Conservation (phyloP, 129 eudicot species). For the Lonicera japonica region DNA sequence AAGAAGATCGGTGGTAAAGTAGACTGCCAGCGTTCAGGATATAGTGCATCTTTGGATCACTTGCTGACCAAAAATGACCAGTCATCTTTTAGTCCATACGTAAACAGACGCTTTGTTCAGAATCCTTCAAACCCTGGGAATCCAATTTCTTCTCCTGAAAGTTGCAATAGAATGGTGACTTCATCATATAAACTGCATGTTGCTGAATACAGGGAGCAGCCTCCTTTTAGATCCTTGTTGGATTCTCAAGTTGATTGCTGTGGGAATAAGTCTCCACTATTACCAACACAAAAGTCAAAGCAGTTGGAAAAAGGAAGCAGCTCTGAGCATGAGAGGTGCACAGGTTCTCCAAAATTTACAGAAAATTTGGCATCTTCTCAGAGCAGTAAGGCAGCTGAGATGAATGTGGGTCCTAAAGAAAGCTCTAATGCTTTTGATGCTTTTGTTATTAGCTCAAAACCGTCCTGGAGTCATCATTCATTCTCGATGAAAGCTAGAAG, state of each 20-base stretch:
- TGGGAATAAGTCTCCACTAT: too few relatives aligned
- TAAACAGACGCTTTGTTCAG: constrained; percentile 8
- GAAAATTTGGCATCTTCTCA: too few relatives aligned
- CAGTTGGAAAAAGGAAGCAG: constrained; percentile 10
- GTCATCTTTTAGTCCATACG: constrained; percentile 8
- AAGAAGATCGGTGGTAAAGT: constrained; percentile 20
- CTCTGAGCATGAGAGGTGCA: too few relatives aligned
- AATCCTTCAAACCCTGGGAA: constrained; percentile 15
- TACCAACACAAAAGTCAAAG: constrained; percentile 12
- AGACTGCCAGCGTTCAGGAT: constrained; percentile 11
- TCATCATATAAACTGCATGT: constrained; percentile 5
- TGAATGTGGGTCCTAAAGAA: background rate
- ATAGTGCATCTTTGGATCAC: constrained; percentile 12
- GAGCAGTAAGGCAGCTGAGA: constrained; percentile 2
- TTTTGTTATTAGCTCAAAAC: constrained; percentile 17
- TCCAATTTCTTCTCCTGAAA: constrained; percentile 14
- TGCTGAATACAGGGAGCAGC: constrained; percentile 6
- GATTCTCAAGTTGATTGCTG: background rate
- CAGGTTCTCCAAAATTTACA: too few relatives aligned
- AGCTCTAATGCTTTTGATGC: constrained; percentile 12
- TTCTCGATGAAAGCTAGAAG: constrained; percentile 19
- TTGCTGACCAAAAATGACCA: constrained; percentile 23
- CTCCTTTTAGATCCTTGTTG: constrained; percentile 13
- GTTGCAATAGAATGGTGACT: constrained; percentile 17
- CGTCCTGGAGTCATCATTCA: constrained; percentile 5